phyloP scores from a whole-genome alignment of 2,329 filamentous ascomycete species.

The Fusarium staphyleae region DNA sequence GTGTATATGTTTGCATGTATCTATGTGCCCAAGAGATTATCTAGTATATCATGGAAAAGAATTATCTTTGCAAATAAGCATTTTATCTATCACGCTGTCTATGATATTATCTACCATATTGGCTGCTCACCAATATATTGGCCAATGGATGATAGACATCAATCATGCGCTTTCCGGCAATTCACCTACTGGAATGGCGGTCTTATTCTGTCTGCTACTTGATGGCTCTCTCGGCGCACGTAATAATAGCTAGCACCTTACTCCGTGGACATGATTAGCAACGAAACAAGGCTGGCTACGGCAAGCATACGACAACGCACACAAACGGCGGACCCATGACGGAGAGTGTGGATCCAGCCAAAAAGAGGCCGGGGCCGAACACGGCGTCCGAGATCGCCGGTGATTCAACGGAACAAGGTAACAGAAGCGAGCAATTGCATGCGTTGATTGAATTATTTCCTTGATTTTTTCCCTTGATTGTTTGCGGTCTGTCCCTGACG shows the following conservation, averaged over 20 bases:
- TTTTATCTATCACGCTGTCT: not conserved
- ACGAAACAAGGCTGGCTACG: not conserved
- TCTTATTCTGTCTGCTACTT: not conserved
- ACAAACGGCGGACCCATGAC: not conserved
- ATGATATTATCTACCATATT: too few species aligned
- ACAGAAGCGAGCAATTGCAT: not conserved
- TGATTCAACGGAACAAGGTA: slow-evolving; percentile 5
- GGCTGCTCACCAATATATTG: too few species aligned
- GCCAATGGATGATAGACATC: too few species aligned
- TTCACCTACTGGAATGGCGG: not conserved
- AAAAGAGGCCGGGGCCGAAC: not conserved
- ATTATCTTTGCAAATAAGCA: not conserved
- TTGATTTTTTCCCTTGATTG: slow-evolving; percentile 12
- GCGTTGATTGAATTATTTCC: slow-evolving; percentile 12
- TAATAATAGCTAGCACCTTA: not conserved
- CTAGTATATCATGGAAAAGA: not conserved
- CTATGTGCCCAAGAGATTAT: slow-evolving; percentile 16
- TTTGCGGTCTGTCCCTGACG: slow-evolving; percentile 39
- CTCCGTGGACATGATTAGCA: slow-evolving; percentile 12
- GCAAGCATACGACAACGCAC: slow-evolving; percentile 5
- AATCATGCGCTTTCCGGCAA: slow-evolving; percentile 3
- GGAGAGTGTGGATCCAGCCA: slow-evolving; percentile 2
- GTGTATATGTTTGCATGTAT: slow-evolving; percentile 22
- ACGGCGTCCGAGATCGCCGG: slow-evolving; percentile 5
- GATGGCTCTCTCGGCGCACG: too few species aligned